phyloP scores from a whole-genome alignment of 148 eudicot species.

The Tetragonia tetragonoides region DNA sequence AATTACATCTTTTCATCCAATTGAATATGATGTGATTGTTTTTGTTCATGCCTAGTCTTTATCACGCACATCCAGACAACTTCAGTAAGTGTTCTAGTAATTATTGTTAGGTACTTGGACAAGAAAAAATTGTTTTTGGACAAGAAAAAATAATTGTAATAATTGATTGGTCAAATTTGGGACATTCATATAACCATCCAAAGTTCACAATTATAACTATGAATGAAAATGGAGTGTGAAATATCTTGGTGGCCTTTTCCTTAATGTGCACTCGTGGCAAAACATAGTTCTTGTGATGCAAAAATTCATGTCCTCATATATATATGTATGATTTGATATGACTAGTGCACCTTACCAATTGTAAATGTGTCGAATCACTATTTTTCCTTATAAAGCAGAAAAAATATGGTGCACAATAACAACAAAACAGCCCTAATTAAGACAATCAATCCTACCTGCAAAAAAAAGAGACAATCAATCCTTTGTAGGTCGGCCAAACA shows the following conservation, averaged over 20 bases:
- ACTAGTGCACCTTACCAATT: not conserved
- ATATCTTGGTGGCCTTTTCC: not conserved
- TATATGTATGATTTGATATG: constrained; percentile 6
- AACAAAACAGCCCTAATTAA: too few relatives aligned
- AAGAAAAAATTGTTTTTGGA: too few relatives aligned
- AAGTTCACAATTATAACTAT: constrained; percentile 10
- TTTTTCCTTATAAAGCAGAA: constrained; percentile 2
- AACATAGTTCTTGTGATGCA: constrained; percentile 2
- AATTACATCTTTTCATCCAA: not conserved
- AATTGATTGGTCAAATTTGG: constrained; percentile 23
- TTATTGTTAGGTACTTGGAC: constrained; percentile 9
- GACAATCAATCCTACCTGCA: too few relatives aligned
- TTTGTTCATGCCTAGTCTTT: not conserved
- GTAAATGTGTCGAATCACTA: constrained; percentile 14
- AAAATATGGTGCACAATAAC: too few relatives aligned
- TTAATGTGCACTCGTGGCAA: constrained; percentile 24
- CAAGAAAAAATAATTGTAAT: not conserved
- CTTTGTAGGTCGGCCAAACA: too few relatives aligned
- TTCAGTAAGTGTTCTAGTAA: not conserved
- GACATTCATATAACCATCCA: constrained; percentile 19
- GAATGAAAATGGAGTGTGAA: not conserved
- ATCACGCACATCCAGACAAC: constrained; percentile 15
- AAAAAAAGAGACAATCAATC: too few relatives aligned
- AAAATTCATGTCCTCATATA: not conserved
- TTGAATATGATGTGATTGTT: not conserved